Evolutionary conservation across 2,329 filamentous ascomycete genomes (phyloP).

Genomic region (Lachnellula cervina): DNA sequence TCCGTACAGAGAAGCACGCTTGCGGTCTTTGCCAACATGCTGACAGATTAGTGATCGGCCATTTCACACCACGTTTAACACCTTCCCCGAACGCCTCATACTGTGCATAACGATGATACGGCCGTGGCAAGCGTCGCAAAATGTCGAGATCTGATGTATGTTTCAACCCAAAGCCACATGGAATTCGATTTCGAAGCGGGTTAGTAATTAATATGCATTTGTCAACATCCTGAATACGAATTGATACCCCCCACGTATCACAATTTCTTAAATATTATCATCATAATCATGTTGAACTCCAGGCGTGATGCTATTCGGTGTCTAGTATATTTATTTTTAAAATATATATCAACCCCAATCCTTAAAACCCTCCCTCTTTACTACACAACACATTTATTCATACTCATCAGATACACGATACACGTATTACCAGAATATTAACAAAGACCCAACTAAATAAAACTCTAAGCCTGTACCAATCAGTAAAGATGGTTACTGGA

Average conservation of each 20-base stretch:
- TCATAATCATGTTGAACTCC: too few relatives aligned
- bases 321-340: not conserved
- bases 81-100: not conserved
- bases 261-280: too few relatives aligned
- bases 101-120: not conserved
- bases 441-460: not conserved
- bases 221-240: not conserved
- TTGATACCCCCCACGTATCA: not conserved
- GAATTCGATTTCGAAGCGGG: not conserved
- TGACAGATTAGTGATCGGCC: not conserved
- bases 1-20: not conserved
- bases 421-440: too few relatives aligned
- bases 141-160: not conserved
- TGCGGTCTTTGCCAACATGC: not conserved
- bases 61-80: not conserved
- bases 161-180: too few relatives aligned
- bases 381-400: not conserved
- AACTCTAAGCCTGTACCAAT: not conserved
- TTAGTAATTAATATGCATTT: not conserved
- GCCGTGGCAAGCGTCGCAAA: not conserved
- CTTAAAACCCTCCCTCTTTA: not conserved
- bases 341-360: not conserved
- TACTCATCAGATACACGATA: too few relatives aligned
- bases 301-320: not conserved
- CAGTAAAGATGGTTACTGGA: slow-evolving; percentile 16